Percentiles rank a stretch among this genome's conserved stretches.
Conservation (phyloP, 441 rosid genomes). For the Syzygium malaccense region DNA sequence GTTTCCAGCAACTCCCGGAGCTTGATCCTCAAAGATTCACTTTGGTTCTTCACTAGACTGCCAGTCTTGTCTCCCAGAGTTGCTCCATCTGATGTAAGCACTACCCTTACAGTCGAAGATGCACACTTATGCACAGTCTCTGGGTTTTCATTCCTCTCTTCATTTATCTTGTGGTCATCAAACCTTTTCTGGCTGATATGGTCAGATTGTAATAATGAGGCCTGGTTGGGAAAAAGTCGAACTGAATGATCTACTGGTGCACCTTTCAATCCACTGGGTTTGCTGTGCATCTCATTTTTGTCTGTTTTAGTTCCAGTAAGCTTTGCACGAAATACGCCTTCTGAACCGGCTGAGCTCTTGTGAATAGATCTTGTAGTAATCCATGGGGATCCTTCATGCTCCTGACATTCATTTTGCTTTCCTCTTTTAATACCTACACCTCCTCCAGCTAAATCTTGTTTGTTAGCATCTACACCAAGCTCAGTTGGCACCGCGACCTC, state of each 20-base stretch:
- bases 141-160: conserved; percentile 22
- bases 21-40: conserved; percentile 70
- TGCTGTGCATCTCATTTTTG: conserved; percentile 25
- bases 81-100: conserved; percentile 20
- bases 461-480: not conserved
- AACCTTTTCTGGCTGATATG: conserved; percentile 21
- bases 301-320: conserved; percentile 26
- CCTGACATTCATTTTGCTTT: conserved; percentile 23
- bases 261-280: conserved; percentile 23
- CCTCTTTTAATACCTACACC: conserved; percentile 19
- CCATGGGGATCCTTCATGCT: conserved; percentile 50
- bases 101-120: conserved; percentile 31
- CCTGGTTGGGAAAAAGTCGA: conserved; percentile 23
- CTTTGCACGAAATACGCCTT: conserved; percentile 15
- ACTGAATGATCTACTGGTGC: conserved; percentile 22
- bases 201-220: conserved; percentile 26
- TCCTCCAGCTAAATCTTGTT: conserved; percentile 13
- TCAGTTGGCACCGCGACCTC: not conserved
- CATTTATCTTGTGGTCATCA: conserved; percentile 32
- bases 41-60: conserved; percentile 26
- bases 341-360: conserved; percentile 28
- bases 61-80: conserved; percentile 25
- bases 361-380: conserved; percentile 30
- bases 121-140: conserved; percentile 40
- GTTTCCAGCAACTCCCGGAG: conserved; percentile 66